A percentile compares a stretch with the other conserved stretches of the same genome.
phyloP scores from a whole-genome alignment of 441 rosid species.

The Daphne laureola region DNA sequence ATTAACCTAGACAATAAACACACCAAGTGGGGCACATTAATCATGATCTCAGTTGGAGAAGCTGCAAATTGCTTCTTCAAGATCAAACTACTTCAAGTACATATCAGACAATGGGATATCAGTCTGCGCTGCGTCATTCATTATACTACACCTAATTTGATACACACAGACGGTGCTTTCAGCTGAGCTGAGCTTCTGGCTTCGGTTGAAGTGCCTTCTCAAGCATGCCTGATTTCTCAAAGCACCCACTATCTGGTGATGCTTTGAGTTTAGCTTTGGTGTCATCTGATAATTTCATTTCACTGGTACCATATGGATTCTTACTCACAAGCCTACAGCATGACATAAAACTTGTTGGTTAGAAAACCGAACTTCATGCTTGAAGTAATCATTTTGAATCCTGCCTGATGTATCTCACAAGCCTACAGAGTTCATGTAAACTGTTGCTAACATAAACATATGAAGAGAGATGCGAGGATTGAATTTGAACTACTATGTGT shows the following conservation, averaged over 20 bases:
- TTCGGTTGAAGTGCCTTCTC: constrained; percentile 21
- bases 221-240: constrained; percentile 25
- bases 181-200: constrained; percentile 24
- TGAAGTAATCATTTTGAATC: no score
- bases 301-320: constrained; percentile 52
- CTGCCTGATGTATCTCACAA: no score
- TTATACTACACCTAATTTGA: neutral
- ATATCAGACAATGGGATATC: neutral
- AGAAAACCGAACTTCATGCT: no score
- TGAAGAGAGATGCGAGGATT: no score
- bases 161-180: constrained; percentile 4
- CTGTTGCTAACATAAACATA: no score
- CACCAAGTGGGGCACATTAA: neutral
- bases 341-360: neutral
- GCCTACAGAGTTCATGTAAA: neutral
- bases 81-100: neutral
- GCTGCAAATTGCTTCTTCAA: no score
- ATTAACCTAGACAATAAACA: neutral
- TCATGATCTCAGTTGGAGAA: no score
- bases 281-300: constrained; percentile 27
- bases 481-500: no score
- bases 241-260: constrained; percentile 21
- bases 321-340: constrained; percentile 59
- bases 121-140: no score
- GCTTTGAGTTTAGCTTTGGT: constrained; percentile 20